A percentile compares a stretch with the other conserved stretches of the same genome.
These are phyloP conservation scores for Neonectria neomacrospora DNA, from an alignment of 2,329 filamentous ascomycete genomes.

Conservation along the genomic window DNA sequence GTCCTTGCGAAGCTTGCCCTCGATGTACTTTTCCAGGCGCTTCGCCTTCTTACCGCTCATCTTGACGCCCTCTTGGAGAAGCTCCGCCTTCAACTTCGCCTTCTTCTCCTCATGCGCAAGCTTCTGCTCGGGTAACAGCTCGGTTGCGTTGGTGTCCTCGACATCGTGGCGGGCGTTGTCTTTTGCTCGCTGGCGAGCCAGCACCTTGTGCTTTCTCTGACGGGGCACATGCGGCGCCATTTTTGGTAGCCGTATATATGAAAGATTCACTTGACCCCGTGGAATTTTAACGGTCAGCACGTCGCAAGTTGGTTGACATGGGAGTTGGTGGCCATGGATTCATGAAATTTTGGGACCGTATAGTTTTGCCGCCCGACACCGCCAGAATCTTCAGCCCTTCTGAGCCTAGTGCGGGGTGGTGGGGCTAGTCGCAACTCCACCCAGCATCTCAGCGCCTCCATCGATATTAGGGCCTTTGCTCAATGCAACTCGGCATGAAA, in stretches of 20 bases:
- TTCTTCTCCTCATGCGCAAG: slow-evolving; percentile 65
- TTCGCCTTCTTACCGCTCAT: slow-evolving; percentile 74
- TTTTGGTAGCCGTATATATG: slow-evolving; percentile 16
- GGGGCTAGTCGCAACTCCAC: slow-evolving; percentile 31
- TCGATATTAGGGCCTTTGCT: slow-evolving; percentile 1
- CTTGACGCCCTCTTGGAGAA: slow-evolving; percentile 63
- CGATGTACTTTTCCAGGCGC: slow-evolving; percentile 76
- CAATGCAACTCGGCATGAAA: neutral
- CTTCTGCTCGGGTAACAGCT: slow-evolving; percentile 55
- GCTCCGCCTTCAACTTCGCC: slow-evolving; percentile 64
- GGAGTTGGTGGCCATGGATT: slow-evolving; percentile 25
- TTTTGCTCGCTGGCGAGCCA: slow-evolving; percentile 69
- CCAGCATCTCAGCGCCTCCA: slow-evolving; percentile 10
- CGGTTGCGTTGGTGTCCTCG: slow-evolving; percentile 50
- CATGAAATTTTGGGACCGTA: slow-evolving; percentile 50
- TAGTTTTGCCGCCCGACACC: slow-evolving; percentile 52
- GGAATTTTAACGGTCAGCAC: slow-evolving; percentile 27
- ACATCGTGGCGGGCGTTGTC: slow-evolving; percentile 55
- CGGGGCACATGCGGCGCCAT: slow-evolving; percentile 71
- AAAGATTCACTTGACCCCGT: slow-evolving; percentile 22
- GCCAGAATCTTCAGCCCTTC: slow-evolving; percentile 46
- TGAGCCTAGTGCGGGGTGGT: slow-evolving; percentile 51
- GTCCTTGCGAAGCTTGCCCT: slow-evolving; percentile 94
- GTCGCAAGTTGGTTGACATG: slow-evolving; percentile 27
- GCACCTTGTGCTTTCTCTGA: slow-evolving; percentile 74